phyloP scores from a whole-genome alignment of 116 monocot genomes.

The Cymodocea nodosa region DNA sequence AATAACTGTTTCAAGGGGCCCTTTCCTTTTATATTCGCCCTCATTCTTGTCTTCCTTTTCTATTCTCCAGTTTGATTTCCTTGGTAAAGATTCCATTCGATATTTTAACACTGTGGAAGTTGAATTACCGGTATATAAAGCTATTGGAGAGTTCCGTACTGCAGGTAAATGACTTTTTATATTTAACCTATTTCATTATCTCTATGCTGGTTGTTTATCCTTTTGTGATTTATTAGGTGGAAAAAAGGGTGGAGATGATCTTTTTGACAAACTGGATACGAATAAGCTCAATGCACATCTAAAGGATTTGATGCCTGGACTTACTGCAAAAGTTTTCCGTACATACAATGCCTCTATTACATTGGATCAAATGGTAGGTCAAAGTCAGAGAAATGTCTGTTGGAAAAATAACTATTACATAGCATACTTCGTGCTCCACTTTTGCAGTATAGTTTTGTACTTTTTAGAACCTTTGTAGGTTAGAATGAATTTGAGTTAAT shows the following conservation, averaged over 20 bases:
- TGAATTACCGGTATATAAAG: constrained; percentile 79
- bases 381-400: no score
- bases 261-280: constrained; percentile 92
- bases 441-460: no score
- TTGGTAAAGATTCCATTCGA: constrained; percentile 99
- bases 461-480: no score
- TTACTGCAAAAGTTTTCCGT: constrained; percentile 99
- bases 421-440: no score
- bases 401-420: no score
- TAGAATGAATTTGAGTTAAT: no score
- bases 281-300: constrained; percentile 94
- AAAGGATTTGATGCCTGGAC: constrained; percentile 94
- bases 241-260: constrained; percentile 56
- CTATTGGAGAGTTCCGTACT: constrained; percentile 78
- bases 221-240: constrained; percentile 25
- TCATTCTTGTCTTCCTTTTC: constrained; percentile 1
- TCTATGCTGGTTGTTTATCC: no score
- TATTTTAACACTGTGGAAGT: constrained; percentile 96
- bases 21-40: neutral
- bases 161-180: constrained; percentile 2
- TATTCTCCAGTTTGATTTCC: constrained; percentile 83
- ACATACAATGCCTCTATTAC: constrained; percentile 99
- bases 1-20: neutral
- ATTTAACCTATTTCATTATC: no score
- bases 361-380: constrained; percentile 85